Conservation (phyloP, 768 basidiomycete genomes). For the Boletus pseudo-olivaceus region DNA sequence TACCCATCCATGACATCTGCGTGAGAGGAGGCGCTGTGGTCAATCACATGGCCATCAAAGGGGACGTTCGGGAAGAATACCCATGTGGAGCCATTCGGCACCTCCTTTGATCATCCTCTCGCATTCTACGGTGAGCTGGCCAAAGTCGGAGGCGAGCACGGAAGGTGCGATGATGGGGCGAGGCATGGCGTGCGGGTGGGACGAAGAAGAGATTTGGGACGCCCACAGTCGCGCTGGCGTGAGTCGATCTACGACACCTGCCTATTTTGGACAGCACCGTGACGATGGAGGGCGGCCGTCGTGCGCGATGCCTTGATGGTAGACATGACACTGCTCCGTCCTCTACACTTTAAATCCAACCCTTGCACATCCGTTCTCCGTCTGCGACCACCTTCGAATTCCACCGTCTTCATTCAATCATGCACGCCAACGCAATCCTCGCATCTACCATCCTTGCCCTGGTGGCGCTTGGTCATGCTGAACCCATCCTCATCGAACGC, state of each 20-base stretch:
- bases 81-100: conserved; percentile 99
- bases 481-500: conserved; percentile 37
- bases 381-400: conserved; percentile 7
- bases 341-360: neutral
- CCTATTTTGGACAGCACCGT: conserved; percentile 15
- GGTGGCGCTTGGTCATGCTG: conserved; percentile 34
- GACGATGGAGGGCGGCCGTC: neutral
- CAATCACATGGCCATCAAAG: conserved; percentile 8
- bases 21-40: conserved; percentile 2
- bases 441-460: conserved; percentile 37
- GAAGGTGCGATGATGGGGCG: conserved; percentile 94
- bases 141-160: conserved; percentile 96
- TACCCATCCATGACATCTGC: conserved; percentile 98
- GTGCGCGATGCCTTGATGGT: neutral
- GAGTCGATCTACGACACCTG: conserved; percentile 25
- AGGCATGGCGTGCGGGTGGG: conserved; percentile 51
- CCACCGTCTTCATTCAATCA: neutral
- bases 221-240: conserved; percentile 5
- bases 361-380: neutral
- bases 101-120: conserved; percentile 93
- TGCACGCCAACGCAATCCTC: conserved; percentile 33
- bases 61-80: conserved; percentile 34
- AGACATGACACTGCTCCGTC: neutral
- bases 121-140: conserved; percentile 92
- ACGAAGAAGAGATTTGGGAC: conserved; percentile 4